A percentile compares a stretch with the other conserved stretches of the same genome.
These are phyloP conservation scores for Hemisphaericaspora subhashii DNA, from an alignment of 1,139 yeast genomes.

Conservation along the genomic window DNA sequence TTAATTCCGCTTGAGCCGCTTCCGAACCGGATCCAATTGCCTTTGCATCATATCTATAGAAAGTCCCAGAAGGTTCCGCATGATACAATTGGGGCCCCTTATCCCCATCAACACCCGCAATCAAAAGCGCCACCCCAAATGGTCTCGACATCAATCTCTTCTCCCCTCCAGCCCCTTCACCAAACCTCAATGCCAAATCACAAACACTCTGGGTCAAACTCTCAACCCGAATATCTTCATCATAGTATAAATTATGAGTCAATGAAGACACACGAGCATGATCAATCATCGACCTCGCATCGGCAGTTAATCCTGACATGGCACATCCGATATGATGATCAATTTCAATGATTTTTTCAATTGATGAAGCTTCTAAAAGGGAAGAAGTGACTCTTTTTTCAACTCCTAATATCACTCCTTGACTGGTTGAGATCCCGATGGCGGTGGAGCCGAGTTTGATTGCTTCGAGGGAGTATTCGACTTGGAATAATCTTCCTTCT, in stretches of 20 bases:
- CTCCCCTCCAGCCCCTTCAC: slow-evolving; percentile 98
- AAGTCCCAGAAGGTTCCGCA: slow-evolving; percentile 99
- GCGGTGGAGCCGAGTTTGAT: slow-evolving; percentile 97
- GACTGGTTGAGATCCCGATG: slow-evolving; percentile 94
- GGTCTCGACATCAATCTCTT: slow-evolving; percentile 98
- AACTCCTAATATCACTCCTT: slow-evolving; percentile 94
- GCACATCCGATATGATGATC: slow-evolving; percentile 97
- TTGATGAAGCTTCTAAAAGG: slow-evolving; percentile 84
- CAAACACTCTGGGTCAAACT: slow-evolving; percentile 95
- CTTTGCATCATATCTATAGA: slow-evolving; percentile 95
- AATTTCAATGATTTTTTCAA: slow-evolving; percentile 94
- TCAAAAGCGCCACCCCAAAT: slow-evolving; percentile 94
- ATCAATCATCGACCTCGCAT: slow-evolving; percentile 97
- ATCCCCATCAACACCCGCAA: slow-evolving; percentile 91
- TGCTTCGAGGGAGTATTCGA: slow-evolving; percentile 96
- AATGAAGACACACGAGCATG: slow-evolving; percentile 94
- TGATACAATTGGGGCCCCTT: slow-evolving; percentile 96
- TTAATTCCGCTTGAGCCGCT: slow-evolving; percentile 98
- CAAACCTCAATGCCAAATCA: slow-evolving; percentile 94
- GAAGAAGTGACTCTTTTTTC: slow-evolving; percentile 97
- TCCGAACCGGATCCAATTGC: slow-evolving; percentile 99
- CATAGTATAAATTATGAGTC: slow-evolving; percentile 86
- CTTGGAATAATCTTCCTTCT: slow-evolving; percentile 97
- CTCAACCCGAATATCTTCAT: slow-evolving; percentile 91
- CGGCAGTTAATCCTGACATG: slow-evolving; percentile 98